These are phyloP conservation scores for Lignosus rhinocerotis DNA, from an alignment of 1,284 basidiomycete genomes.

Conservation along the genomic window DNA sequence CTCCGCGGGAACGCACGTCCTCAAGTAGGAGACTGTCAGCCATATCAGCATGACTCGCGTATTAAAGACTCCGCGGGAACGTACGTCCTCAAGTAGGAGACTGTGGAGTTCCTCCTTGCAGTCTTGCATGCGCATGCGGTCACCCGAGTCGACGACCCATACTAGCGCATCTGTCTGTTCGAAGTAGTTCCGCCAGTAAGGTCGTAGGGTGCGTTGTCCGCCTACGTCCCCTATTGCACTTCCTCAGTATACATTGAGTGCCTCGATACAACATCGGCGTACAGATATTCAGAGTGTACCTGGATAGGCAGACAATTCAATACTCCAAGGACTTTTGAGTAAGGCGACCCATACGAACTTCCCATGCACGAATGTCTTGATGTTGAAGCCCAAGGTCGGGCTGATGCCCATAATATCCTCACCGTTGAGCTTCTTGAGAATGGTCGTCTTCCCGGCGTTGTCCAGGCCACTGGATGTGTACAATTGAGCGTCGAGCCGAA, in stretches of 20 bases:
- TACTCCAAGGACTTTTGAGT: background rate
- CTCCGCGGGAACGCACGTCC: constrained; percentile 60
- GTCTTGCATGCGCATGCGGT: constrained; percentile 86
- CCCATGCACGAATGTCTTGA: constrained; percentile 91
- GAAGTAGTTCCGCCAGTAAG: constrained; percentile 99
- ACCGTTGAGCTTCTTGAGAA: constrained; percentile 90
- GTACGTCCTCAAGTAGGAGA: constrained; percentile 89
- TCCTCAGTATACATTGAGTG: background rate
- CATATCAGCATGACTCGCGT: background rate
- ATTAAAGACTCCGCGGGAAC: background rate
- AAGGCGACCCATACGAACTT: constrained; percentile 58
- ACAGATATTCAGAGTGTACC: constrained; percentile 95
- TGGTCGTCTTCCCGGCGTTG: constrained; percentile 99
- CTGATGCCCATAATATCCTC: constrained; percentile 88
- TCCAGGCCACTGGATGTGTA: constrained; percentile 84
- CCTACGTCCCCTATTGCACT: constrained; percentile 88
- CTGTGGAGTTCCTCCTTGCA: constrained; percentile 87
- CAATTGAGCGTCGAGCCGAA: background rate
- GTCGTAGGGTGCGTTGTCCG: constrained; percentile 91
- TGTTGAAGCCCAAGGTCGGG: constrained; percentile 98
- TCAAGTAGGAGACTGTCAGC: constrained; percentile 78
- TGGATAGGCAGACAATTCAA: constrained; percentile 31
- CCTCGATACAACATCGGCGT: constrained; percentile 33
- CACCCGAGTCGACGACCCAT: constrained; percentile 98
- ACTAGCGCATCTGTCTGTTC: constrained; percentile 98